phyloP scores from a whole-genome alignment of 2,329 filamentous ascomycete species.

The Hypoxylon sp. region DNA sequence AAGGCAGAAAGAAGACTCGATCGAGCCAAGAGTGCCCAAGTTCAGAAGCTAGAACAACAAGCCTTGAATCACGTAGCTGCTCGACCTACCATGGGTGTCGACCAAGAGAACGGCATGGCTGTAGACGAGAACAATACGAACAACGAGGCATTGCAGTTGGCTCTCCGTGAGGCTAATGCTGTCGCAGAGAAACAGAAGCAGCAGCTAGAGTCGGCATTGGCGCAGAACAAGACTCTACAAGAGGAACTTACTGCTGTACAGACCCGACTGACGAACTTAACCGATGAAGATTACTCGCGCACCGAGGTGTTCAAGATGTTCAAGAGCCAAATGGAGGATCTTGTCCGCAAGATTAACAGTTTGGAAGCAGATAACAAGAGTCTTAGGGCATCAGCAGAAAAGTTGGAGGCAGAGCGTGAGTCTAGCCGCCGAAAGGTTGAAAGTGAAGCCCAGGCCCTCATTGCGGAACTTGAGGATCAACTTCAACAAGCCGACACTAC shows the following conservation, averaged over 20 bases:
- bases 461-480: constrained; percentile 85
- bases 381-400: constrained; percentile 87
- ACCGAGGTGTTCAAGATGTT: constrained; percentile 95
- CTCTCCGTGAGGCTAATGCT: constrained; percentile 83
- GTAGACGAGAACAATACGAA: constrained; percentile 69
- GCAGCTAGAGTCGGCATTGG: constrained; percentile 83
- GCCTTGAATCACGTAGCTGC: constrained; percentile 78
- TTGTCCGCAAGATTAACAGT: constrained; percentile 92
- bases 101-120: constrained; percentile 69
- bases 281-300: constrained; percentile 93
- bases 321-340: constrained; percentile 90
- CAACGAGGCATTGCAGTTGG: constrained; percentile 78
- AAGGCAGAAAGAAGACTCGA: constrained; percentile 96
- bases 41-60: constrained; percentile 92
- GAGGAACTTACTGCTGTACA: constrained; percentile 85
- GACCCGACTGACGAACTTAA: constrained; percentile 76
- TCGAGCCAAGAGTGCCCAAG: constrained; percentile 87
- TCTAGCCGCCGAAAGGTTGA: constrained; percentile 86
- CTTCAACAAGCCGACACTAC: constrained; percentile 86
- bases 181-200: constrained; percentile 87
- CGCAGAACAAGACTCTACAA: constrained; percentile 80
- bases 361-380: constrained; percentile 90
- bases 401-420: constrained; percentile 86
- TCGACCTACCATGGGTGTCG: constrained; percentile 60
- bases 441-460: constrained; percentile 79